A percentile compares a stretch with the other conserved stretches of the same genome.
These are phyloP conservation scores for Penicillium parvum DNA, from an alignment of 495 filamentous ascomycete species.

Conservation along the genomic window DNA sequence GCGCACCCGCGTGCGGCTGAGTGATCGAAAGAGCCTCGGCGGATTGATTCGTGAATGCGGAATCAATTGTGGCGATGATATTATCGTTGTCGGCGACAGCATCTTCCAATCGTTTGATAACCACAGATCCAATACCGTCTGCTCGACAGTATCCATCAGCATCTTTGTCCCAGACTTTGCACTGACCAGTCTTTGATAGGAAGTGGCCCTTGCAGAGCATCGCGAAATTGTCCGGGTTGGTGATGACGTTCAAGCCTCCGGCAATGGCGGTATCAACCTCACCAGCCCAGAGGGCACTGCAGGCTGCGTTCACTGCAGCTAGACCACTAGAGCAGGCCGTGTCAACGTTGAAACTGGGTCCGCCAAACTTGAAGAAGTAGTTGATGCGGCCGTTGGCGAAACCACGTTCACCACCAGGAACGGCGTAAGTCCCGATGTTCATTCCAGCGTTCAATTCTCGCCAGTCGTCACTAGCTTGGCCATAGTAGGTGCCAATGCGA, in stretches of 20 bases:
- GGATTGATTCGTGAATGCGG: slow-evolving; percentile 39
- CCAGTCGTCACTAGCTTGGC: slow-evolving; percentile 75
- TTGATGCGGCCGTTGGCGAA: slow-evolving; percentile 58
- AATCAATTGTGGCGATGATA: slow-evolving; percentile 34
- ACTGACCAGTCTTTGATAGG: slow-evolving; percentile 51
- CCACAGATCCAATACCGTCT: slow-evolving; percentile 40
- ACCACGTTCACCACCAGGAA: slow-evolving; percentile 67
- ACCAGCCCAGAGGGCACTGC: slow-evolving; percentile 57
- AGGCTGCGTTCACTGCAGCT: slow-evolving; percentile 51
- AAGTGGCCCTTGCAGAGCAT: slow-evolving; percentile 66
- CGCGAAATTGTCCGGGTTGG: slow-evolving; percentile 63
- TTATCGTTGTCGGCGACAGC: slow-evolving; percentile 43
- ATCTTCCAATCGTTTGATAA: slow-evolving; percentile 45
- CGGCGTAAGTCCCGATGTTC: slow-evolving; percentile 74
- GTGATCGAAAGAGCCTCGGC: slow-evolving; percentile 43
- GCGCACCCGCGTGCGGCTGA: slow-evolving; percentile 47
- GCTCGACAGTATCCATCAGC: slow-evolving; percentile 70
- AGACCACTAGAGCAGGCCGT: slow-evolving; percentile 67
- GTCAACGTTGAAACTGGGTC: slow-evolving; percentile 67
- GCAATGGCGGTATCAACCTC: slow-evolving; percentile 69
- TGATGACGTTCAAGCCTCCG: slow-evolving; percentile 65
- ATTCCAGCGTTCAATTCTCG: slow-evolving; percentile 68
- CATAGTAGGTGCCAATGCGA: slow-evolving; percentile 74
- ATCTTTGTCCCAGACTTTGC: slow-evolving; percentile 63
- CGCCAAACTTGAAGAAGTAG: slow-evolving; percentile 54